Conservation (phyloP, 768 basidiomycete species). For the Hebeloma cylindrosporum region DNA sequence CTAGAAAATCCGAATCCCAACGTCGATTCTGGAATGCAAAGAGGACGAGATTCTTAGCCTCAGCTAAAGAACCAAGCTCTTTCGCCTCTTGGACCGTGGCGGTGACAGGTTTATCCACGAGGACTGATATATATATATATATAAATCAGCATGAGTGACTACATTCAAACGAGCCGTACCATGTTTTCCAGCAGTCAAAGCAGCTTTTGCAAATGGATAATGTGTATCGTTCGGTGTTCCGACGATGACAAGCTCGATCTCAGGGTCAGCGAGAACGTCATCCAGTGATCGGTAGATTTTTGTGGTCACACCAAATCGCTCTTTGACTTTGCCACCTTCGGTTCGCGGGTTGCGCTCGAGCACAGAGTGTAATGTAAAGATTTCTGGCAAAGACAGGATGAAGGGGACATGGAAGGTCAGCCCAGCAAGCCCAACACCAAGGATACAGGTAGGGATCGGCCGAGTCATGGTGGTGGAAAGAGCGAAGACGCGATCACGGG, state of each 20-base stretch:
- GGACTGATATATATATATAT: slow-evolving; percentile 41
- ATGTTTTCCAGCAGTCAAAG: slow-evolving; percentile 70
- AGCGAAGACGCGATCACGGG: slow-evolving; percentile 15
- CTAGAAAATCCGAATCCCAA: slow-evolving; percentile 78
- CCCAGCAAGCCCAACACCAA: slow-evolving; percentile 76
- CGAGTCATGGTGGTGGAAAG: slow-evolving; percentile 29
- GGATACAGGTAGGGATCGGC: slow-evolving; percentile 68
- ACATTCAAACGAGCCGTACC: slow-evolving; percentile 37
- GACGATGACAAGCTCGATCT: slow-evolving; percentile 69
- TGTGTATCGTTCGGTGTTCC: slow-evolving; percentile 77
- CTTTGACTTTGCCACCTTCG: slow-evolving; percentile 62
- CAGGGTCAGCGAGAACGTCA: slow-evolving; percentile 56
- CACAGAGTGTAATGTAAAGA: slow-evolving; percentile 73
- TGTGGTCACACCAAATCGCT: slow-evolving; percentile 57
- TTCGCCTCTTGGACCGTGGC: slow-evolving; percentile 56
- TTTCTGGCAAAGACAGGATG: slow-evolving; percentile 65
- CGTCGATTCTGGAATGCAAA: slow-evolving; percentile 76
- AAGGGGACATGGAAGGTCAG: slow-evolving; percentile 83
- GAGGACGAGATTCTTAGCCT: slow-evolving; percentile 57
- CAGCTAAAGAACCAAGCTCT: slow-evolving; percentile 61
- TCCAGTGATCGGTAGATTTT: slow-evolving; percentile 63
- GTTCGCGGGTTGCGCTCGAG: slow-evolving; percentile 67
- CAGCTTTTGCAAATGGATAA: slow-evolving; percentile 63
- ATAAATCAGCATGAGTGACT: not conserved
- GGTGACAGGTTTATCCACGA: slow-evolving; percentile 80